Base-by-base conservation (phyloP, 805 yeast species). In the Peterozyma toletana region DNA sequence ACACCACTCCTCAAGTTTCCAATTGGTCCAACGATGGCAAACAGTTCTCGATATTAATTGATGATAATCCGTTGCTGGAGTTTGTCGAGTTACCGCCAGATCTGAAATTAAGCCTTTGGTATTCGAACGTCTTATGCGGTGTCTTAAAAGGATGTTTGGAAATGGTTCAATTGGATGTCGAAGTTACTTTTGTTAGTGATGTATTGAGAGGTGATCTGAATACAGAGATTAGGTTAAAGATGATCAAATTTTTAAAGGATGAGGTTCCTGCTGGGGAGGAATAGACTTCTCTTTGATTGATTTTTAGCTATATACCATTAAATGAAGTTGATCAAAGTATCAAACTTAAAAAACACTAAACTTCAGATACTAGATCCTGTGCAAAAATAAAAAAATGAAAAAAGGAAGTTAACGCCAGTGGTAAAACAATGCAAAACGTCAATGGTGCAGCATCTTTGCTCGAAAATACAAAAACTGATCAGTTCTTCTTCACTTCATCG, bases 221-320 rank as follows among this genome's bases (percentile, higher is more conserved):
- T 27, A 91, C 97, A 0, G 97, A 89, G 56, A 65, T 93, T 43
- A 73, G 83, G 48, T 76, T 93, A 38, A 80, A 79, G 53, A 67
- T 93, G 50, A 67, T 80, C 39, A 81, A 74, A 53, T 75, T 88
- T 2, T 67, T 91, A 52, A 88, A 85, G 57, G 99, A 93, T 58
- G 99, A 93, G 66, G 83, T 93, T 38, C 99, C 99, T 11, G 95
- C 95, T 5, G 99, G 98, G 18, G 98, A 93, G 62, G 96, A 90
- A 35, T 42, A 33, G 36, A 40, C 11, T n/a, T n/a, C n/a, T 9
- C 21, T 11, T 4, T 11, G 17, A 33, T 9, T 16, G 17, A 14
- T 35, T 33, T 17, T 27, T 33, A 31, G 10, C 17, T 17, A 36
- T 17, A 30, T 3, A 35, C 7, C 9, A 14, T 2, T 14, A 29